A percentile compares a stretch with the other conserved stretches of the same genome.
Conservation (phyloP, 2,329 filamentous ascomycete genomes). For the Reticulascus tulasneorum region DNA sequence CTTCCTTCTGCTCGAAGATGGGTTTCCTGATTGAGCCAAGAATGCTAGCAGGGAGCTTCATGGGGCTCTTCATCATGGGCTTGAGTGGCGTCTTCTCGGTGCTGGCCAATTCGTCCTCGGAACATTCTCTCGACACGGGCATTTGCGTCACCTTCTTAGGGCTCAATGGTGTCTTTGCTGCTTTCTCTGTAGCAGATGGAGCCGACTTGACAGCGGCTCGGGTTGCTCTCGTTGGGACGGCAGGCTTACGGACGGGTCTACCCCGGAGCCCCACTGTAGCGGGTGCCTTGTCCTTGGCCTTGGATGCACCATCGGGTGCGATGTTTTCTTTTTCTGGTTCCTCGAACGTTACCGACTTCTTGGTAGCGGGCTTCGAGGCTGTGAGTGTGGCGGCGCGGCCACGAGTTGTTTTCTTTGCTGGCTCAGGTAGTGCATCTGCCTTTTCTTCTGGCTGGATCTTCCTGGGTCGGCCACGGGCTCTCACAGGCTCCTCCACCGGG, state of each 20-base stretch:
- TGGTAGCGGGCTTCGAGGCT: constrained; percentile 40
- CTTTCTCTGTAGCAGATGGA: constrained; percentile 21
- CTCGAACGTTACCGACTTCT: constrained; percentile 62
- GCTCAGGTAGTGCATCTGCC: constrained; percentile 21
- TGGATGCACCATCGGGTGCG: constrained; percentile 35
- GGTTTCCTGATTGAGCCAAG: constrained; percentile 27
- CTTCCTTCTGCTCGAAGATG: constrained; percentile 14
- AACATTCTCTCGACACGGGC: constrained; percentile 42
- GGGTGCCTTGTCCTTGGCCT: constrained; percentile 22
- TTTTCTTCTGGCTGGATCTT: constrained; percentile 26
- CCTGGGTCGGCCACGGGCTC: constrained; percentile 40
- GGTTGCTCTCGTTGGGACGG: constrained; percentile 22
- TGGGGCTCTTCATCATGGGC: constrained; percentile 51
- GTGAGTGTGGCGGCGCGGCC: constrained; percentile 21
- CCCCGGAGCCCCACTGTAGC: constrained; percentile 31
- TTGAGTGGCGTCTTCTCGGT: constrained; percentile 47
- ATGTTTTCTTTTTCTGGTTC: constrained; percentile 64
- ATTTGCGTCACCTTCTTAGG: constrained; percentile 63
- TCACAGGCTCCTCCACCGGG: constrained; percentile 21
- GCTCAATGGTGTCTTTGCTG: constrained; percentile 51
- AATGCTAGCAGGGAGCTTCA: constrained; percentile 40
- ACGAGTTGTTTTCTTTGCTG: constrained; percentile 20
- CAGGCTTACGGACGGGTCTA: constrained; percentile 44
- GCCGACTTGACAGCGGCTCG: constrained; percentile 20
- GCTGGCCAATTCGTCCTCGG: constrained; percentile 57